Evolutionary conservation across 2,329 filamentous ascomycete species (phyloP).

Genomic region (Colletotrichum scovillei): DNA sequence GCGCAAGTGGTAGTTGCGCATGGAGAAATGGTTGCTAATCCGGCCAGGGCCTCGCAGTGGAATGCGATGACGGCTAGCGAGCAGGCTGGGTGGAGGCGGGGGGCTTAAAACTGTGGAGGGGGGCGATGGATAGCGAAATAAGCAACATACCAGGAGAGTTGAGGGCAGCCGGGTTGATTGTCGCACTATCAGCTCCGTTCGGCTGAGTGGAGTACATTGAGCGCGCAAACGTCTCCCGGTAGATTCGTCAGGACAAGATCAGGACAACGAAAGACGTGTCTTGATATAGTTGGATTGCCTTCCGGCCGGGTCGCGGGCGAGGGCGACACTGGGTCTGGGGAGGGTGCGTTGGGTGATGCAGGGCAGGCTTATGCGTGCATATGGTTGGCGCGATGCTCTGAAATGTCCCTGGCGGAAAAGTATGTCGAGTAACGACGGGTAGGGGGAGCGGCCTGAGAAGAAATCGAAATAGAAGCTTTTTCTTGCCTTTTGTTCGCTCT

Average conservation of each 20-base stretch:
- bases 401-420: conserved; percentile 29
- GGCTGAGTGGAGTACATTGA: conserved; percentile 70
- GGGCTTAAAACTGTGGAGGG: conserved; percentile 21
- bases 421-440: conserved; percentile 30
- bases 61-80: conserved; percentile 35
- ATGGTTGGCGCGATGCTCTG: conserved; percentile 57
- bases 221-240: conserved; percentile 45
- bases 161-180: conserved; percentile 90
- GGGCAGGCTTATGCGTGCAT: conserved; percentile 60
- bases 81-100: conserved; percentile 29
- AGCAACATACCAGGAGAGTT: conserved; percentile 77
- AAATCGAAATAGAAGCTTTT: conserved; percentile 35
- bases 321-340: conserved; percentile 45
- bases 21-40: conserved; percentile 14
- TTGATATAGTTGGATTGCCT: conserved; percentile 68
- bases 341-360: conserved; percentile 57
- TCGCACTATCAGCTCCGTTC: conserved; percentile 85
- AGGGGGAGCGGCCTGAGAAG: conserved; percentile 19
- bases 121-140: conserved; percentile 39
- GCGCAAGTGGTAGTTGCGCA: conserved; percentile 17
- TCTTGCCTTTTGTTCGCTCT: conserved; percentile 19
- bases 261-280: conserved; percentile 69
- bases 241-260: conserved; percentile 50
- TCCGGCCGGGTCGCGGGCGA: conserved; percentile 43
- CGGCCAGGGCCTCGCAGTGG: conserved; percentile 23